phyloP scores from a whole-genome alignment of 768 basidiomycete genomes.

The Rhizopogon sp. region DNA sequence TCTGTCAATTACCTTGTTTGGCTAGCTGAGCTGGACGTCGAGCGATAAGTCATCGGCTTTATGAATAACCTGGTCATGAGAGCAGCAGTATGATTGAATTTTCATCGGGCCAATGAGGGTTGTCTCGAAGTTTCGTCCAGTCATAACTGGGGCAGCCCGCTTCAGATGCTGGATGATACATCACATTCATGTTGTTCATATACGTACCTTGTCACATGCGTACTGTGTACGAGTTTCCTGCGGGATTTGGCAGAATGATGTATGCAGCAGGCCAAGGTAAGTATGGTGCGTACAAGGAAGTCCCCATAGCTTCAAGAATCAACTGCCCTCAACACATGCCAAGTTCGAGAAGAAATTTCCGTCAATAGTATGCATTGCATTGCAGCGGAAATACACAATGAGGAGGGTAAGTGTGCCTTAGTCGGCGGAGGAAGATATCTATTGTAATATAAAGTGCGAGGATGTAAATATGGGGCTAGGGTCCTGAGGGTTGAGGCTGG shows the following conservation, averaged over 20 bases:
- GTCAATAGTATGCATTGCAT: constrained; percentile 23
- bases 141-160: not conserved
- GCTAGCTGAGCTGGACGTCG: constrained; percentile 32
- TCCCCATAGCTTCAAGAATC: too few relatives aligned
- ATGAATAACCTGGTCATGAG: not conserved
- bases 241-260: too few relatives aligned
- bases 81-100: not conserved
- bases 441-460: not conserved
- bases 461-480: not conserved
- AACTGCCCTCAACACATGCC: not conserved
- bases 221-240: not conserved
- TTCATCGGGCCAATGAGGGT: not conserved
- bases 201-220: too few relatives aligned
- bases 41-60: not conserved
- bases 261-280: too few relatives aligned
- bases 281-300: too few relatives aligned
- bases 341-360: constrained; percentile 1
- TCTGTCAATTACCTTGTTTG: constrained; percentile 45
- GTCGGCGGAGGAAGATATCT: not conserved
- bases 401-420: constrained; percentile 22
- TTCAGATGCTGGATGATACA: too few relatives aligned
- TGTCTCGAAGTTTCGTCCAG: not conserved
- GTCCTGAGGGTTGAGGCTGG: not conserved
- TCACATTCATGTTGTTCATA: too few relatives aligned
- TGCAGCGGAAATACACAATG: constrained; percentile 29